Conservation (phyloP, 2,329 filamentous ascomycete species). For the Trichoderma arundinaceum region DNA sequence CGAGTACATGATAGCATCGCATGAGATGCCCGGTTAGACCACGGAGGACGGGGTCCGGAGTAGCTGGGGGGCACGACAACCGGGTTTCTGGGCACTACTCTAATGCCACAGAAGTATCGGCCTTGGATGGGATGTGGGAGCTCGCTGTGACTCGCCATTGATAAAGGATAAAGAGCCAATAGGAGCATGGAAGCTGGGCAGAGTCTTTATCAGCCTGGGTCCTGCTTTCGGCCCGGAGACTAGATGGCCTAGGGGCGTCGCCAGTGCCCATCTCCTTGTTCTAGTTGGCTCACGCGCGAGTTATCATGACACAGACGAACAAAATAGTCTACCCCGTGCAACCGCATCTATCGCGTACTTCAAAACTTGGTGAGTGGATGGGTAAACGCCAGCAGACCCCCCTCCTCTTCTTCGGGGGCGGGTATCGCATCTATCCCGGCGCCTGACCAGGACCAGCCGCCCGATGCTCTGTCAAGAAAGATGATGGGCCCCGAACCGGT, state of each 20-base stretch:
- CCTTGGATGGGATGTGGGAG: neutral
- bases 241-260: constrained; percentile 5
- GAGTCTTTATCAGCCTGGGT: neutral
- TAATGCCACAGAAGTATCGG: neutral
- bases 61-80: constrained; percentile 16
- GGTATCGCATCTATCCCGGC: constrained; percentile 26
- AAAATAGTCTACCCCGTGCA: neutral
- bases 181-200: neutral
- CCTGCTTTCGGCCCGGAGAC: constrained; percentile 3
- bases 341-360: neutral
- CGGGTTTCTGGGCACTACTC: constrained; percentile 22
- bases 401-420: constrained; percentile 5
- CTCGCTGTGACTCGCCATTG: neutral
- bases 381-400: constrained; percentile 25
- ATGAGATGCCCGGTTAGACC: constrained; percentile 1
- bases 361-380: constrained; percentile 9
- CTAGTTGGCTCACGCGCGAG: neutral
- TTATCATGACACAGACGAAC: neutral
- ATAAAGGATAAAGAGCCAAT: neutral
- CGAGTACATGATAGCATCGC: constrained; percentile 1
- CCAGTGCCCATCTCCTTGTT: neutral
- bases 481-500: neutral
- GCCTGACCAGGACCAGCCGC: constrained; percentile 5
- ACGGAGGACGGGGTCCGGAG: constrained; percentile 7
- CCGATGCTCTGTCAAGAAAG: constrained; percentile 1